A percentile compares a stretch with the other conserved stretches of the same genome.
These are phyloP conservation scores for Phyllosticta citribraziliensis DNA, from an alignment of 2,329 filamentous ascomycete species.

Conservation along the genomic window DNA sequence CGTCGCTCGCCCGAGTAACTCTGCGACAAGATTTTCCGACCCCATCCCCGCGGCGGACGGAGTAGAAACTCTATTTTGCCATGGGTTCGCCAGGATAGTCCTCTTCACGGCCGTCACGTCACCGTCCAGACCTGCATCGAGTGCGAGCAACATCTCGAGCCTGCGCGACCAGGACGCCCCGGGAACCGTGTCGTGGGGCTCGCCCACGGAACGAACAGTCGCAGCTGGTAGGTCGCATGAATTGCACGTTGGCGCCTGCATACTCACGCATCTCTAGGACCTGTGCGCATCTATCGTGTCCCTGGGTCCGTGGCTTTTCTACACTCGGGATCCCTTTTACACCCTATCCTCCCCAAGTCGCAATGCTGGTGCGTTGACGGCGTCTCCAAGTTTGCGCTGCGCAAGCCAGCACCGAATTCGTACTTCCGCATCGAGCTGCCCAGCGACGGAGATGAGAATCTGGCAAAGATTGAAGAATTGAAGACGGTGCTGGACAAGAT, in stretches of 20 bases:
- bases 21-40: slow-evolving; percentile 16
- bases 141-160: slow-evolving; percentile 19
- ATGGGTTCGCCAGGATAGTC: slow-evolving; percentile 63
- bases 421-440: slow-evolving; percentile 90
- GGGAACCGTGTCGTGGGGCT: slow-evolving; percentile 62
- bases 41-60: slow-evolving; percentile 31
- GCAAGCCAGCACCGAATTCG: slow-evolving; percentile 62
- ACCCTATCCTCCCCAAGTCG: slow-evolving; percentile 79
- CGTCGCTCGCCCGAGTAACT: slow-evolving; percentile 11
- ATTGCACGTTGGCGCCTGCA: slow-evolving; percentile 6
- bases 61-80: slow-evolving; percentile 64
- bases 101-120: slow-evolving; percentile 43
- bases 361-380: slow-evolving; percentile 92
- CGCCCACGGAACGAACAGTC: slow-evolving; percentile 69
- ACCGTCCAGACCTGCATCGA: slow-evolving; percentile 26
- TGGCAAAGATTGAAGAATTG: slow-evolving; percentile 53
- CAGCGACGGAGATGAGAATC: slow-evolving; percentile 52
- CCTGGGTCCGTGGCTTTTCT: slow-evolving; percentile 80
- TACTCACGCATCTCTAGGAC: slow-evolving; percentile 38
- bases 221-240: slow-evolving; percentile 54
- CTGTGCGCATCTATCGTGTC: slow-evolving; percentile 75
- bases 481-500: slow-evolving; percentile 62
- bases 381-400: slow-evolving; percentile 73
- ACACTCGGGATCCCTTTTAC: slow-evolving; percentile 72
- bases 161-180: slow-evolving; percentile 37